Base-by-base conservation (phyloP, 176 grass and related monocot genomes). In the Ampelocalamus luodianensis region DNA sequence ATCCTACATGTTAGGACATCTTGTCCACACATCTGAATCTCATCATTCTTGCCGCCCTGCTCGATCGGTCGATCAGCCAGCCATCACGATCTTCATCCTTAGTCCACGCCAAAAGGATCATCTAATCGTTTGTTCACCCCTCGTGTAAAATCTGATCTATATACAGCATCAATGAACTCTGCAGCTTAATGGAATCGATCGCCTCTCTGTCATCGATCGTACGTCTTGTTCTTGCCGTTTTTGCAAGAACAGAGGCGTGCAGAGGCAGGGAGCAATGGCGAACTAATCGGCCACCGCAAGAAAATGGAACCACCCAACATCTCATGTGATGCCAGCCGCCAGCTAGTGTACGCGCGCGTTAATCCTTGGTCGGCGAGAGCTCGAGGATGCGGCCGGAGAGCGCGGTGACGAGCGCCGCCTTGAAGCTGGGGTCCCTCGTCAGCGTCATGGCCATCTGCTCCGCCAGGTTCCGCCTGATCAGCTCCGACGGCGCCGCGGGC, bases 401-500 rank as follows among this genome's bases (percentile, higher is more conserved):
- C 16, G 91, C 96, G 8, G 77, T 70, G 37, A 92, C 91, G 34
- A 98, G 77, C 2, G 89, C 93, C 5, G 88, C 87, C 79, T 95
- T 92, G 85, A 98, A 95, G 63, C 87, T 72, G 17, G 96, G 96
- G 75, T 98, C 89, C 61, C 88, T 77, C 10, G 93, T 93, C 73
- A 98, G 85, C 15, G 91, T 87, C 89, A 90, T 85, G 2, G 96
- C 93, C 96, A 98, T 93, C 84, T 98, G 91, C 50, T 93, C 91
- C 3, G 87, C 89, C 53, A 98, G 83, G 61, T 83, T 93, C 3
- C 56, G 59, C 77, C 70, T 27, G 65, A 86, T 79, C 32, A 87
- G 2, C 56, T 90, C 90, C 12, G 78, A 80, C 50, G 82, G 68
- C 68, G 86, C 22, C 50, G 72, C 82, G 6, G 88, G 64, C 64